Percentiles rank a stretch among this genome's conserved stretches.
phyloP scores from a whole-genome alignment of 768 basidiomycete genomes.

The Fomitopsis serialis region DNA sequence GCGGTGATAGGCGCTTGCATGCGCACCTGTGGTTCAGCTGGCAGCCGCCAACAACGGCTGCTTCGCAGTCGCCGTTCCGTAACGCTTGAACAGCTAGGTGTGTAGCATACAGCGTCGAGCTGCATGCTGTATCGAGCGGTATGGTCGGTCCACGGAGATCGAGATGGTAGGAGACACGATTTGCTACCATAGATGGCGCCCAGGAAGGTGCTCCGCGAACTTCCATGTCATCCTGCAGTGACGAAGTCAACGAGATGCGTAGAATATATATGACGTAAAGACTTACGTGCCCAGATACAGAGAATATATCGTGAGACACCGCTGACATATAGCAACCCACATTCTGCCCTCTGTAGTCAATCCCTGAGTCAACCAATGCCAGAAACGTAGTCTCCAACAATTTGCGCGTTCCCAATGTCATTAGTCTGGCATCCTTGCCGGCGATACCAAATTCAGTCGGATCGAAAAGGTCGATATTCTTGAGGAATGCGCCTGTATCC shows the following conservation, averaged over 20 bases:
- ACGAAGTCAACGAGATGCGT: too few relatives aligned
- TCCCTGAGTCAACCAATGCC: constrained; percentile 42
- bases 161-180: constrained; percentile 36
- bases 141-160: constrained; percentile 42
- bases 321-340: constrained; percentile 39
- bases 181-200: constrained; percentile 32
- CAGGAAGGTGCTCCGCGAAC: constrained; percentile 29
- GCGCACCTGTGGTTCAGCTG: constrained; percentile 37
- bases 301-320: constrained; percentile 17
- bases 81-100: constrained; percentile 44
- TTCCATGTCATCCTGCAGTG: constrained; percentile 33
- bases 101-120: constrained; percentile 38
- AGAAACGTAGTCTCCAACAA: constrained; percentile 34
- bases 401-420: constrained; percentile 31
- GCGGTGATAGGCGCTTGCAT: too few relatives aligned
- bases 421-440: constrained; percentile 28
- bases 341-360: constrained; percentile 37
- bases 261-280: too few relatives aligned
- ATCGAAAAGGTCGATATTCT: constrained; percentile 31
- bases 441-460: constrained; percentile 35
- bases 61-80: constrained; percentile 38
- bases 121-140: constrained; percentile 46
- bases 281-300: constrained; percentile 26
- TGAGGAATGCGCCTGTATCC: constrained; percentile 32
- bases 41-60: constrained; percentile 41